Conservation (phyloP, 2,329 filamentous ascomycete species). For the Sporothrix pseudoabietina region DNA sequence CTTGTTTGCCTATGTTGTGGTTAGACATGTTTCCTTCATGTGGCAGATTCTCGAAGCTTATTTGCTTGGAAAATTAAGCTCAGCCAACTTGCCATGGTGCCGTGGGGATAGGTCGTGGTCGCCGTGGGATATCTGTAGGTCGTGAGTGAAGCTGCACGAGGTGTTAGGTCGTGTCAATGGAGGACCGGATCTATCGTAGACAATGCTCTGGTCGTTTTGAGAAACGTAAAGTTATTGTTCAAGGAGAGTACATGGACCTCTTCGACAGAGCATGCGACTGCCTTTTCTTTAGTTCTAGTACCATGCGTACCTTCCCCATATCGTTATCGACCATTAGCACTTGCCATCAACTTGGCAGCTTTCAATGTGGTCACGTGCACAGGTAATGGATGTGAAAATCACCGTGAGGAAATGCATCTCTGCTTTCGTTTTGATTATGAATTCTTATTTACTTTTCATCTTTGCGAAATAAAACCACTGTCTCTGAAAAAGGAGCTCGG, state of each 20-base stretch:
- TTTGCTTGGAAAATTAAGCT: background rate
- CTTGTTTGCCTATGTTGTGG: slow-evolving; percentile 6
- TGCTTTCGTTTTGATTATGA: background rate
- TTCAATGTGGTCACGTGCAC: background rate
- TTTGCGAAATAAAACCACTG: background rate
- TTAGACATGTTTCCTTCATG: background rate
- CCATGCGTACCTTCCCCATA: background rate
- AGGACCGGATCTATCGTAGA: background rate
- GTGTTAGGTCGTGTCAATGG: background rate
- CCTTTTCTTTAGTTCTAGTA: background rate
- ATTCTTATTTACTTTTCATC: background rate
- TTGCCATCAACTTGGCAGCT: background rate
- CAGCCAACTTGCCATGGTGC: background rate
- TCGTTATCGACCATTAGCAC: slow-evolving; percentile 3
- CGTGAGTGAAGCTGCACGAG: background rate
- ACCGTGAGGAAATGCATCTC: background rate
- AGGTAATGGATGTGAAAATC: background rate
- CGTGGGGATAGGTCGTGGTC: background rate
- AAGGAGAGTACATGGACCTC: background rate
- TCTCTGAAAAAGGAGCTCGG: background rate
- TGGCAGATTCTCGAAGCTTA: background rate
- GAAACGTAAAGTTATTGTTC: background rate
- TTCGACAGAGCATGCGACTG: background rate
- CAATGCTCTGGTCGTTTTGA: background rate
- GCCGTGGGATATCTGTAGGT: background rate